A percentile compares a stretch with the other conserved stretches of the same genome.
phyloP scores from a whole-genome alignment of 2,329 filamentous ascomycete species.

The Aphanocladium album region DNA sequence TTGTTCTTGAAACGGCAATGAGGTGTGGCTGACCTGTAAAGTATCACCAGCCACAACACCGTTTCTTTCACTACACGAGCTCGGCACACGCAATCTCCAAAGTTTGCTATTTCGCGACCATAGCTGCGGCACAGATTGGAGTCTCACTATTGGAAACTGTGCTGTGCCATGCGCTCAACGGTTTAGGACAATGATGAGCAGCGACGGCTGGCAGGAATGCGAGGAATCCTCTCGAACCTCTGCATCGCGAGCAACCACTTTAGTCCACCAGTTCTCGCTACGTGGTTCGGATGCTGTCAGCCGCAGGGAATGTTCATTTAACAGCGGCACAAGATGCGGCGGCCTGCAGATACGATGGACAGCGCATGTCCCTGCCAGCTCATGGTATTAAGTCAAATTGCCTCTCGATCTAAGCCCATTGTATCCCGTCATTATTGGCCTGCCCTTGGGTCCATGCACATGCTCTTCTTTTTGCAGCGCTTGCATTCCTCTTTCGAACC shows the following conservation, averaged over 20 bases:
- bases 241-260: not conserved
- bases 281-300: not conserved
- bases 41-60: not conserved
- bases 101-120: too few relatives aligned
- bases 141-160: not conserved
- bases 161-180: not conserved
- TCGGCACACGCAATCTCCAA: not conserved
- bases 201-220: not conserved
- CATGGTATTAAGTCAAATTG: not conserved
- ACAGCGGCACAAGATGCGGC: not conserved
- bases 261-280: not conserved
- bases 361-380: not conserved
- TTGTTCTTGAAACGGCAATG: not conserved
- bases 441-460: not conserved
- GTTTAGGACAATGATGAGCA: not conserved
- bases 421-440: not conserved
- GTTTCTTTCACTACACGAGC: not conserved
- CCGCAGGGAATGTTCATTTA: not conserved
- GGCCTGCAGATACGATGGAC: slow-evolving; percentile 4
- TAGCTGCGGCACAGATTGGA: not conserved
- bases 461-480: not conserved
- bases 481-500: not conserved
- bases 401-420: not conserved
- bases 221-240: not conserved
- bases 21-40: not conserved